These are phyloP conservation scores for Phaeosphaeriaceae sp. DNA, from an alignment of 2,329 filamentous ascomycete species.

Conservation along the genomic window DNA sequence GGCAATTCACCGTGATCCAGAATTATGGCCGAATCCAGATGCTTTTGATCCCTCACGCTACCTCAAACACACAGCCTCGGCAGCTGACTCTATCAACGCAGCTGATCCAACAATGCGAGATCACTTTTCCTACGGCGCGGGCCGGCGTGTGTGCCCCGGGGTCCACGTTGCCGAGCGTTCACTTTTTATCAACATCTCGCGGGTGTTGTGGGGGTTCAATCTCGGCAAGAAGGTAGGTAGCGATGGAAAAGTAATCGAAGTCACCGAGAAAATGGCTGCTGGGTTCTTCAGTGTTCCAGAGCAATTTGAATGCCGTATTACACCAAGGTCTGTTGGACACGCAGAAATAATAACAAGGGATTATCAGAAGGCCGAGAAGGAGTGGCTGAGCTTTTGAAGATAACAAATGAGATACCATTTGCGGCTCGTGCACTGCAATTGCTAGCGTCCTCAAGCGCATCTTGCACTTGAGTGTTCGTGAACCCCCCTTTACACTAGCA, in stretches of 20 bases:
- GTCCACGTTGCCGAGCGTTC: slow-evolving; percentile 47
- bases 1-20: slow-evolving; percentile 44
- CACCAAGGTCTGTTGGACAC: slow-evolving; percentile 29
- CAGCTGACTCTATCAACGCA: slow-evolving; percentile 40
- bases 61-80: slow-evolving; percentile 28
- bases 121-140: slow-evolving; percentile 47
- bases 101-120: slow-evolving; percentile 42
- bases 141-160: slow-evolving; percentile 44
- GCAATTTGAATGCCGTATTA: slow-evolving; percentile 40
- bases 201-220: slow-evolving; percentile 46
- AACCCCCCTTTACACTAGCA: too few relatives aligned
- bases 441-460: not conserved
- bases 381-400: slow-evolving; percentile 23
- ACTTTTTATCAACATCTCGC: slow-evolving; percentile 44
- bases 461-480: not conserved
- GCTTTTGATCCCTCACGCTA: slow-evolving; percentile 41
- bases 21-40: slow-evolving; percentile 32
- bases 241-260: slow-evolving; percentile 32
- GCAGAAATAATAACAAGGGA: slow-evolving; percentile 30
- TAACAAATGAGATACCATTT: not conserved
- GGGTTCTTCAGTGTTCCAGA: slow-evolving; percentile 43
- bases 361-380: slow-evolving; percentile 29
- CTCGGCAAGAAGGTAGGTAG: slow-evolving; percentile 32
- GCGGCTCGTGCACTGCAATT: not conserved
- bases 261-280: slow-evolving; percentile 35